Evolutionary conservation across 2,329 filamentous ascomycete genomes (phyloP).

Genomic region (Cladophialophora bantiana): DNA sequence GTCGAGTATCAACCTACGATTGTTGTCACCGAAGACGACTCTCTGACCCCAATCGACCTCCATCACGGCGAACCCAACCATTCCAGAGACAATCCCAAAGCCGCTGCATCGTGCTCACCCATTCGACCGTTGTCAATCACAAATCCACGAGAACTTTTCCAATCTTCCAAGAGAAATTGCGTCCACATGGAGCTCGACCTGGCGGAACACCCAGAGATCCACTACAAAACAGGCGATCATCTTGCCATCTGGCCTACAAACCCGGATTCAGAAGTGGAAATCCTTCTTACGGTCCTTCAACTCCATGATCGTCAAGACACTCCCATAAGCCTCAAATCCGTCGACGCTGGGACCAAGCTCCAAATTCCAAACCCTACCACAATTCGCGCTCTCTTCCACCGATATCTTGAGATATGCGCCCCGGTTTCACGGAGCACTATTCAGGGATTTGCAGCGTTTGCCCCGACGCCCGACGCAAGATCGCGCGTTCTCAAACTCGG

Average conservation of each 20-base stretch:
- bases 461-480: slow-evolving; percentile 75
- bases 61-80: slow-evolving; percentile 28
- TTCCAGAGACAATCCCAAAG: slow-evolving; percentile 74
- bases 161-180: slow-evolving; percentile 65
- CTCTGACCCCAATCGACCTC: slow-evolving; percentile 41
- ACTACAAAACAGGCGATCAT: slow-evolving; percentile 53
- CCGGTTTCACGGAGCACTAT: slow-evolving; percentile 90
- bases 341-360: slow-evolving; percentile 51
- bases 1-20: slow-evolving; percentile 88
- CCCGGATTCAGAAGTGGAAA: slow-evolving; percentile 46
- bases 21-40: slow-evolving; percentile 64
- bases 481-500: slow-evolving; percentile 81
- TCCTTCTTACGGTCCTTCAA: slow-evolving; percentile 45
- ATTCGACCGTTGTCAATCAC: slow-evolving; percentile 85
- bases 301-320: slow-evolving; percentile 39
- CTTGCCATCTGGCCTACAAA: slow-evolving; percentile 53
- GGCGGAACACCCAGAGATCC: slow-evolving; percentile 49
- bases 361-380: slow-evolving; percentile 91
- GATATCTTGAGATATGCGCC: slow-evolving; percentile 91
- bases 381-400: slow-evolving; percentile 81
- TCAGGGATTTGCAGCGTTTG: slow-evolving; percentile 79
- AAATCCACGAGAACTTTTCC: slow-evolving; percentile 82
- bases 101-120: slow-evolving; percentile 70
- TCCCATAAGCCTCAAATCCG: slow-evolving; percentile 35
- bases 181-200: slow-evolving; percentile 52